A percentile compares a stretch with the other conserved stretches of the same genome.
phyloP scores from a whole-genome alignment of 768 basidiomycete species.

The Mrakia hoshinonis region DNA sequence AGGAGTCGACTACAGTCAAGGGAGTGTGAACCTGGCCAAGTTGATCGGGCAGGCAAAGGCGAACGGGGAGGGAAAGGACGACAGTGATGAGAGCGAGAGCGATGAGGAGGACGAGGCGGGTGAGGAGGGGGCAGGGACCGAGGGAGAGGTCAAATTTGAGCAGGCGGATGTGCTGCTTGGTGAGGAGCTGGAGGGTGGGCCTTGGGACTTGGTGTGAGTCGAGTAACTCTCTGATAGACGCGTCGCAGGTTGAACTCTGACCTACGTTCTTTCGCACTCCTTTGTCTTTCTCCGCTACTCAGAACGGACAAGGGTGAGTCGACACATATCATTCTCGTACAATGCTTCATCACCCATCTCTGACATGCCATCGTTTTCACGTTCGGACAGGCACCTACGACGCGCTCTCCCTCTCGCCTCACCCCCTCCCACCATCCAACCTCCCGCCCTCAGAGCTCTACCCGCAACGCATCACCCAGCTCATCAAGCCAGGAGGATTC shows the following conservation, averaged over 20 bases:
- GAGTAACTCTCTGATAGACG: no score
- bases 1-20: slow-evolving; percentile 44
- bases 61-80: slow-evolving; percentile 30
- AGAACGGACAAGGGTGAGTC: slow-evolving; percentile 25
- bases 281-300: no score
- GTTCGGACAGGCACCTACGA: slow-evolving; percentile 45
- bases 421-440: slow-evolving; percentile 20
- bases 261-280: neutral
- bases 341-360: no score
- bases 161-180: slow-evolving; percentile 37
- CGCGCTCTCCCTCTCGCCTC: slow-evolving; percentile 36
- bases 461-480: slow-evolving; percentile 37
- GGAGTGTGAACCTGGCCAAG: slow-evolving; percentile 38
- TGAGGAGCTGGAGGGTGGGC: slow-evolving; percentile 33
- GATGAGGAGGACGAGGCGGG: slow-evolving; percentile 33
- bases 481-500: slow-evolving; percentile 39
- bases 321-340: neutral
- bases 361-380: neutral
- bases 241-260: neutral
- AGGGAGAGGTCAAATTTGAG: slow-evolving; percentile 29
- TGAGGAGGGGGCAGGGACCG: neutral
- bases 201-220: slow-evolving; percentile 39
- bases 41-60: slow-evolving; percentile 34
- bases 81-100: slow-evolving; percentile 33
- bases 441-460: slow-evolving; percentile 37